Evolutionary conservation across 176 grass and related monocot genomes (phyloP), one percentile per base, ranked within the genome.

Genomic region (Triticum urartu): DNA sequence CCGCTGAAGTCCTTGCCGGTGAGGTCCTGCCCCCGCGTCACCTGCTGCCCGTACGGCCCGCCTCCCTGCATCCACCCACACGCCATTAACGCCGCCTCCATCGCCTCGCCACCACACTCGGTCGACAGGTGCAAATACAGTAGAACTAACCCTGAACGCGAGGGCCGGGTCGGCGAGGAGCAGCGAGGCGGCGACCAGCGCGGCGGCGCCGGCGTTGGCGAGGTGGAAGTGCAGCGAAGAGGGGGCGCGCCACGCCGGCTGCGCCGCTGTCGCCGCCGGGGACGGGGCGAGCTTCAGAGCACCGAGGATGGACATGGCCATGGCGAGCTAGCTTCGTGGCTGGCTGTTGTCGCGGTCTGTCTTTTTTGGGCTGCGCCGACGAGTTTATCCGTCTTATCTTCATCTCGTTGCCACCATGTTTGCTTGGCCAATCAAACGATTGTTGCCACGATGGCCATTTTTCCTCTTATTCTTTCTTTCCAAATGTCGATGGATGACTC

Each of bases 1-100:
- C 95, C 95, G 43, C 93, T 98, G 84, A 98, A 98, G 87, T 98
- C 95, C 83, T 92, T 98, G 65, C 93, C 95, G 32, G 89, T 89
- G 86, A 98, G 95, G 79, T 95, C 95, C 81, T 95, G 95, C 48
- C 95, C 95, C 28, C 91, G 92, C 2, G 95, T 95, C 81, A 95
- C 95, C 87, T 92, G 92, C 74, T 92, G 21, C 52, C 95, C 95
- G 73, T 98, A 95, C 5, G 95, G 95, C 0, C 95, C 93, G 67
- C 95, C 95, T 75, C 95, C 95, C 95, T 98, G 83, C 77, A 40
- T 5, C 11, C 67, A 13, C 11, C 3, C 64, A 32, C 4, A 79
- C 72, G 15, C 34, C 73, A 82, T 80, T 47, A 81, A 17, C 43
- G 25, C 25, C 72, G 0, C 24, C 43, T 75, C 43, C 0, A 20